Percentiles rank a stretch among this genome's conserved stretches.
phyloP scores from a whole-genome alignment of 495 filamentous ascomycete species.

The Lophiostoma macrostomum region DNA sequence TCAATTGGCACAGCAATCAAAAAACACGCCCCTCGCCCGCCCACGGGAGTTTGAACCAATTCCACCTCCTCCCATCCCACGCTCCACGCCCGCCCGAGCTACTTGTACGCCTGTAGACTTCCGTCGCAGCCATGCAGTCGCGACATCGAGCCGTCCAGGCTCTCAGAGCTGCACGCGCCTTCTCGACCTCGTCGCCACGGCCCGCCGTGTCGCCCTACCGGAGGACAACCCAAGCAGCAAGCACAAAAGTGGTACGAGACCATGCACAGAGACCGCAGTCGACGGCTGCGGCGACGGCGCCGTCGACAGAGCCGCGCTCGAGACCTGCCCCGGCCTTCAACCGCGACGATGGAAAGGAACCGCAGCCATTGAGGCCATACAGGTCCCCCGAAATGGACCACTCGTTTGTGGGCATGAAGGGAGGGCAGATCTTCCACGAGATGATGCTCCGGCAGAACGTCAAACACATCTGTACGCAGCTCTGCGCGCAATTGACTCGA shows the following conservation, averaged over 20 bases:
- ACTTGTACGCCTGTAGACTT: too few relatives aligned
- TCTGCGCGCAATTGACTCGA: too few relatives aligned
- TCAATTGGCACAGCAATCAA: slow-evolving; percentile 10
- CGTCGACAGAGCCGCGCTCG: slow-evolving; percentile 29
- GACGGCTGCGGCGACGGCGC: slow-evolving; percentile 37
- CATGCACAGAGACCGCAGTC: slow-evolving; percentile 34
- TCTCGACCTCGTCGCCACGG: slow-evolving; percentile 30
- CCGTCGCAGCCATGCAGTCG: slow-evolving; percentile 21
- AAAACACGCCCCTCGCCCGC: not conserved
- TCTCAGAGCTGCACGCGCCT: slow-evolving; percentile 19
- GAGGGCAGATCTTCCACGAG: slow-evolving; percentile 97
- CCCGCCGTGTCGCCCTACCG: slow-evolving; percentile 41
- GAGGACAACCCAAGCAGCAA: slow-evolving; percentile 26
- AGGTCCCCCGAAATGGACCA: slow-evolving; percentile 45
- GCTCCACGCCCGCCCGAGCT: slow-evolving; percentile 4
- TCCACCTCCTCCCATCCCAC: not conserved
- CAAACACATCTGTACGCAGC: slow-evolving; percentile 71
- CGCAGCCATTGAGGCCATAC: slow-evolving; percentile 41
- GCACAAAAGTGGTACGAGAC: slow-evolving; percentile 30
- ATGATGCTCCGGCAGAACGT: slow-evolving; percentile 95
- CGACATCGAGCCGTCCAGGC: slow-evolving; percentile 17
- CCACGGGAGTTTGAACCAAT: not conserved
- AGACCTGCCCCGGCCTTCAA: slow-evolving; percentile 45
- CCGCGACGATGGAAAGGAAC: slow-evolving; percentile 39
- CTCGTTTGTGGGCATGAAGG: slow-evolving; percentile 84